A percentile compares a stretch with the other conserved stretches of the same genome.
Conservation (phyloP, 352 stramenopile species). For the Blastocystis sp. region DNA sequence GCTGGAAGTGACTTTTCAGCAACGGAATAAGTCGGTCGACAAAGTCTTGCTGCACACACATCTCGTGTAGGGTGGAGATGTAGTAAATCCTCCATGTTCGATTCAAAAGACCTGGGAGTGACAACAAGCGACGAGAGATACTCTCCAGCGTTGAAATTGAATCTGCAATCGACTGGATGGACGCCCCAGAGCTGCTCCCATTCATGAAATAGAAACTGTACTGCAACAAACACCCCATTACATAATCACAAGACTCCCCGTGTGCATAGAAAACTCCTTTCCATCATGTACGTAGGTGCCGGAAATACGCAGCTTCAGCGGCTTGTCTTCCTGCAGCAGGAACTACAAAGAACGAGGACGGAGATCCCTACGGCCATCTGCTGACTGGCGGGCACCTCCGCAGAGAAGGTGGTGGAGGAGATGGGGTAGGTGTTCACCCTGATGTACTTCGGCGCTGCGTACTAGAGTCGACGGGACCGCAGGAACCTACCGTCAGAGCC, state of each 20-base stretch:
- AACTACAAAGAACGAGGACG: neutral
- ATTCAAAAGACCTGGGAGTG: neutral
- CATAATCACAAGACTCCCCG: slow-evolving; percentile 37
- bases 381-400: neutral
- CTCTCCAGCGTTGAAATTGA: neutral
- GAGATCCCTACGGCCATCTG: neutral
- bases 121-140: neutral
- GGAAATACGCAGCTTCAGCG: slow-evolving; percentile 1
- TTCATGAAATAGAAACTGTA: too few relatives aligned
- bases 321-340: slow-evolving; percentile 2
- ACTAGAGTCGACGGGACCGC: neutral
- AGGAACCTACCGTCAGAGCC: neutral
- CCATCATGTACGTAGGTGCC: neutral
- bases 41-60: neutral
- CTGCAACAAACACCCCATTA: neutral
- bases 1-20: neutral
- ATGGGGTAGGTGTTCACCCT: neutral
- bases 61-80: neutral
- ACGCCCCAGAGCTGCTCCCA: too few relatives aligned
- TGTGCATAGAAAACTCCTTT: slow-evolving; percentile 15
- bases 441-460: slow-evolving; percentile 36
- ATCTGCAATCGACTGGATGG: neutral
- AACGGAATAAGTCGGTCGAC: neutral
- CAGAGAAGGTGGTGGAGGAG: neutral
- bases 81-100: neutral